These are phyloP conservation scores for Trichoderma koningii DNA, from an alignment of 2,329 filamentous ascomycete species.

Conservation along the genomic window DNA sequence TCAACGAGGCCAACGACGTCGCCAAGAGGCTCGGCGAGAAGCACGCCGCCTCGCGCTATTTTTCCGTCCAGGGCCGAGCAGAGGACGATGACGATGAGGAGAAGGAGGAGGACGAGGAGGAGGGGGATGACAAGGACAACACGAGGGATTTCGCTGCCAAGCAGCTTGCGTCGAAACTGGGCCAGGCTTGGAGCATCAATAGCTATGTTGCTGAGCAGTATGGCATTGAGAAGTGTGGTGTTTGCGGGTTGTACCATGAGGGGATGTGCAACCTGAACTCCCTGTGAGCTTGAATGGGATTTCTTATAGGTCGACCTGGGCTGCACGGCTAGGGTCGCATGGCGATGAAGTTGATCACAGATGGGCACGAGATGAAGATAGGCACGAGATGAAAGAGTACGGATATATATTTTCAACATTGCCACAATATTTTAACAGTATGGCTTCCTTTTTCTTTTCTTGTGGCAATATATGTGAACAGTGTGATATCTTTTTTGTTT, in stretches of 20 bases:
- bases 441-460: constrained; percentile 16
- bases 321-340: not conserved
- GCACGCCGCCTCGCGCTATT: constrained; percentile 44
- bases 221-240: constrained; percentile 26
- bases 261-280: not conserved
- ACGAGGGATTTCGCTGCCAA: constrained; percentile 39
- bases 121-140: constrained; percentile 31
- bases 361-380: not conserved
- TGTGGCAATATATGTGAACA: not conserved
- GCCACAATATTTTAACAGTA: not conserved
- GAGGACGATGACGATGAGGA: constrained; percentile 36
- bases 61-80: constrained; percentile 37
- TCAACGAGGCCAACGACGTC: constrained; percentile 61
- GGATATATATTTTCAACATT: not conserved
- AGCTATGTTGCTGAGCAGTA: constrained; percentile 29
- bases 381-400: not conserved
- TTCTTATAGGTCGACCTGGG: not conserved
- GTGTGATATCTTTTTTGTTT: constrained; percentile 1
- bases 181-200: constrained; percentile 31
- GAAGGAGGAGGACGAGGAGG: constrained; percentile 31
- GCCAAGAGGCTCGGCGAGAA: constrained; percentile 57
- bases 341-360: not conserved
- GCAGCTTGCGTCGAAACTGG: constrained; percentile 29
- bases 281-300: not conserved
- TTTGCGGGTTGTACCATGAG: constrained; percentile 30